These are phyloP conservation scores for Seiridium unicorne DNA, from an alignment of 2,329 filamentous ascomycete genomes.

Conservation along the genomic window DNA sequence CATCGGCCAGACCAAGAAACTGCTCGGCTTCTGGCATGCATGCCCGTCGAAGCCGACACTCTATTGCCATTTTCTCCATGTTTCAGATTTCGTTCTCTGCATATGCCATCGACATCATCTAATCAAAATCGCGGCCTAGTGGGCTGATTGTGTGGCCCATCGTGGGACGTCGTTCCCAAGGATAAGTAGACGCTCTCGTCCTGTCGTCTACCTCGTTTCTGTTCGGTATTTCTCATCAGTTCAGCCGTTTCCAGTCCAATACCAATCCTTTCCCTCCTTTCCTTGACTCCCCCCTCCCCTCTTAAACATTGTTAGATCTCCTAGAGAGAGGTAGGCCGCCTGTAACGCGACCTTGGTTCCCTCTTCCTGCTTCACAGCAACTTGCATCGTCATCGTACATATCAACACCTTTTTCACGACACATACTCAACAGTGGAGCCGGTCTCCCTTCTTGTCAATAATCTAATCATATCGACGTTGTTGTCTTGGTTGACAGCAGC, in stretches of 20 bases:
- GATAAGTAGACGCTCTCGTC: constrained; percentile 30
- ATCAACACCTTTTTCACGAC: constrained; percentile 8
- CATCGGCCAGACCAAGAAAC: constrained; percentile 12
- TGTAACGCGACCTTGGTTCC: constrained; percentile 18
- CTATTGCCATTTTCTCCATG: constrained; percentile 23
- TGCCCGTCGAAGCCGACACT: constrained; percentile 16
- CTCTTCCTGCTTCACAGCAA: constrained; percentile 23
- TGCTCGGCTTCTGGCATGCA: constrained; percentile 16
- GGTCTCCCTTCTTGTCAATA: constrained; percentile 27
- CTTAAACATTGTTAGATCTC: constrained; percentile 26
- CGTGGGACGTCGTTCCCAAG: constrained; percentile 23
- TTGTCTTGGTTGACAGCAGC: constrained; percentile 25
- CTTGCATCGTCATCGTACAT: constrained; percentile 15
- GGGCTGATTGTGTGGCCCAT: constrained; percentile 26
- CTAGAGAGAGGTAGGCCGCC: constrained; percentile 17
- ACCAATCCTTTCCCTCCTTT: constrained; percentile 23
- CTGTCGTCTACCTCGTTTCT: constrained; percentile 17
- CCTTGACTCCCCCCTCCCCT: constrained; percentile 15
- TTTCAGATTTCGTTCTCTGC: constrained; percentile 25
- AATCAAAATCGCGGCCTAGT: constrained; percentile 12
- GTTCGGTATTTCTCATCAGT: constrained; percentile 23
- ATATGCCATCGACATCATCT: constrained; percentile 9
- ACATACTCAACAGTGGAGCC: constrained; percentile 21
- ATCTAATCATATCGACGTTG: constrained; percentile 22
- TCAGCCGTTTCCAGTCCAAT: constrained; percentile 25